Base-by-base conservation (phyloP, 768 basidiomycete species). In the Termitomyces sp. region DNA sequence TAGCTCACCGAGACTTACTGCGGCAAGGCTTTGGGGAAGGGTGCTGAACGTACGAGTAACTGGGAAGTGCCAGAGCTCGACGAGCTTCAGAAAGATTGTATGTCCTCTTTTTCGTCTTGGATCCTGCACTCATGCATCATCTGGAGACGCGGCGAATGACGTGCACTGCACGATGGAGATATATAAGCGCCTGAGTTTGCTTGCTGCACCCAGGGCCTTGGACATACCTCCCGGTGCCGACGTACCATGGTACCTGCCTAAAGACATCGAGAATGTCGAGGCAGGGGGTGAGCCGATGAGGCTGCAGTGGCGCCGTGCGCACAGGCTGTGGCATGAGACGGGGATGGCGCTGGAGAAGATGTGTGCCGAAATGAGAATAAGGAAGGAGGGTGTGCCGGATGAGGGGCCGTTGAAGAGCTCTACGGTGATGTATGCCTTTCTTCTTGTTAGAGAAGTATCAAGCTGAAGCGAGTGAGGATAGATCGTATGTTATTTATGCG, bases 111-210 rank as follows among this genome's bases (percentile, higher is more conserved):
- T 49, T 10, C 28, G 30, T 48, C 43, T 13, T 12, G 16, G 3
- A 26, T 58, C 40, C 44, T 33, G 16, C 14, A 36, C 23, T n/a
- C 6, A 56, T 28, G 4, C 0, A 8, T 35, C 35, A 16, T 12
- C n/a, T 8, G 41, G n/a, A 77, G 76, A 77, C 63, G 74, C 75
- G 5, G 74, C 75, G 8, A 74, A 75, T 56, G 76, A 77, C 59
- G 74, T 69, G 14, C 75, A 76, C 59, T 69, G 68, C 33, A 64
- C 70, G 1, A 41, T 74, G 14, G 68, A 69, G 64, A 68, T 74
- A 9, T 74, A 71, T 40, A 51, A 65, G 5, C 66, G 60, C 13
- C 66, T 77, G 20, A 53, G 70, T 4, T 66, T 66, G 1, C 55
- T 73, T n/a, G 68, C 72, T 1, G 35, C 64, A 16, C 46, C 66